These are phyloP conservation scores for Trichoderma guizhouense DNA, from an alignment of 2,329 filamentous ascomycete species.

Conservation along the genomic window DNA sequence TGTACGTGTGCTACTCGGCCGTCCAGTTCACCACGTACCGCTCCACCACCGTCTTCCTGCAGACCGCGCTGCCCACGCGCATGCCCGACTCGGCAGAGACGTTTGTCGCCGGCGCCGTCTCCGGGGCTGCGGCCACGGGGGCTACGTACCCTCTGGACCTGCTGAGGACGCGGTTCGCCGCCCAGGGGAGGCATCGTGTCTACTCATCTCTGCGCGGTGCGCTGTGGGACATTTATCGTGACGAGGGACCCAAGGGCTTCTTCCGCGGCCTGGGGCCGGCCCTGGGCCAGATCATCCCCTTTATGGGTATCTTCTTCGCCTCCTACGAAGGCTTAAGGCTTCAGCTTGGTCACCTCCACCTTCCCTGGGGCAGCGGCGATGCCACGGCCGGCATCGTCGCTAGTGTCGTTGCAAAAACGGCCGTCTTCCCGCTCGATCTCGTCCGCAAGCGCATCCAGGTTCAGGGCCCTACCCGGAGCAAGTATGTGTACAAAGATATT, in stretches of 20 bases:
- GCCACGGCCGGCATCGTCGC: slow-evolving; percentile 78
- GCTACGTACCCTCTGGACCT: slow-evolving; percentile 91
- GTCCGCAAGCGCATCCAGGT: slow-evolving; percentile 92
- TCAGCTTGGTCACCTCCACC: slow-evolving; percentile 50
- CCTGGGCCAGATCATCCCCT: slow-evolving; percentile 84
- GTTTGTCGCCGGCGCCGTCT: slow-evolving; percentile 78
- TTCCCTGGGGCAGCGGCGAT: slow-evolving; percentile 75
- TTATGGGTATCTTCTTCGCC: slow-evolving; percentile 96
- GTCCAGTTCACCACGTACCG: slow-evolving; percentile 90
- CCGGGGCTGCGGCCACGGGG: slow-evolving; percentile 78
- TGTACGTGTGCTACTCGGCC: slow-evolving; percentile 89
- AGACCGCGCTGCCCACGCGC: slow-evolving; percentile 41
- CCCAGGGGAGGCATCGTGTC: slow-evolving; percentile 77
- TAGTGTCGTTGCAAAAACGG: slow-evolving; percentile 79
- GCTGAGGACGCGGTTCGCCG: slow-evolving; percentile 91
- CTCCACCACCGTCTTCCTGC: slow-evolving; percentile 64
- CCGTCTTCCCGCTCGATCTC: slow-evolving; percentile 88
- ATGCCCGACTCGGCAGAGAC: slow-evolving; percentile 69
- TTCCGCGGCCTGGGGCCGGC: slow-evolving; percentile 83
- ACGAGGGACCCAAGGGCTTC: slow-evolving; percentile 77
- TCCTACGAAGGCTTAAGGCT: slow-evolving; percentile 75
- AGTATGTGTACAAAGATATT: slow-evolving; percentile 83
- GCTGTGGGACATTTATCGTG: slow-evolving; percentile 65
- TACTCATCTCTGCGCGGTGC: slow-evolving; percentile 70
- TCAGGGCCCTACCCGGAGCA: slow-evolving; percentile 77